phyloP scores from a whole-genome alignment of 2,329 filamentous ascomycete species.

The Colletotrichum chlorophyti region DNA sequence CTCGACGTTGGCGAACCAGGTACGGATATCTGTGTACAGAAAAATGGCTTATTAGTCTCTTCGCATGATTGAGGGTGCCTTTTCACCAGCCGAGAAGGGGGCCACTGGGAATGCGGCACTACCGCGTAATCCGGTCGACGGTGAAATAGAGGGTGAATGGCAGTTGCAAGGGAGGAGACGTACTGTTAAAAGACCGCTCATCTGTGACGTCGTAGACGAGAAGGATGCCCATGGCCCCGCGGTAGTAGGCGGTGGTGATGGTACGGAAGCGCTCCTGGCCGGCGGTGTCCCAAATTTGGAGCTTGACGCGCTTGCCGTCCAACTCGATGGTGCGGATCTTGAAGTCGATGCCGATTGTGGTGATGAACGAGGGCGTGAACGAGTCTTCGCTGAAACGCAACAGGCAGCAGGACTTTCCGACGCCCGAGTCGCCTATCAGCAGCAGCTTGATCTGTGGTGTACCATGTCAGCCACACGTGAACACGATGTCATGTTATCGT shows the following conservation, averaged over 20 bases:
- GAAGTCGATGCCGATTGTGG: slow-evolving; percentile 99
- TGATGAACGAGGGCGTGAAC: slow-evolving; percentile 97
- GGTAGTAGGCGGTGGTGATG: slow-evolving; percentile 98
- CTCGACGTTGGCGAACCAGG: slow-evolving; percentile 99
- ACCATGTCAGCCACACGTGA: slow-evolving; percentile 30
- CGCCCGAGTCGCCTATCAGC: slow-evolving; percentile 94
- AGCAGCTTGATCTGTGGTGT: slow-evolving; percentile 87
- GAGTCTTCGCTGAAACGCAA: slow-evolving; percentile 97
- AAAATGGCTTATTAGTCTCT: slow-evolving; percentile 31
- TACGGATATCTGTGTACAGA: slow-evolving; percentile 81
- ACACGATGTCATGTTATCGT: slow-evolving; percentile 11
- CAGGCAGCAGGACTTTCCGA: slow-evolving; percentile 96
- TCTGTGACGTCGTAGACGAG: slow-evolving; percentile 99
- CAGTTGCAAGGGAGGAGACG: slow-evolving; percentile 38
- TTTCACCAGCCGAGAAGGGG: too few relatives aligned
- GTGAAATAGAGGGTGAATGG: background rate
- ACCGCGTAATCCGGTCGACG: background rate
- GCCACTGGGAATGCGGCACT: background rate
- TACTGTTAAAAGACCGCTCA: slow-evolving; percentile 94
- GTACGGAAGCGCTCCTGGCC: slow-evolving; percentile 98
- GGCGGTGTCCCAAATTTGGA: slow-evolving; percentile 99
- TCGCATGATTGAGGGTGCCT: background rate
- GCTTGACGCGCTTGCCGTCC: slow-evolving; percentile 97
- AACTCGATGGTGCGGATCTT: slow-evolving; percentile 99
- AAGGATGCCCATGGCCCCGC: slow-evolving; percentile 97